A percentile compares a stretch with the other conserved stretches of the same genome.
These are phyloP conservation scores for Solanum gracilifrons DNA, from an alignment of 257 asterid genomes.

Conservation along the genomic window DNA sequence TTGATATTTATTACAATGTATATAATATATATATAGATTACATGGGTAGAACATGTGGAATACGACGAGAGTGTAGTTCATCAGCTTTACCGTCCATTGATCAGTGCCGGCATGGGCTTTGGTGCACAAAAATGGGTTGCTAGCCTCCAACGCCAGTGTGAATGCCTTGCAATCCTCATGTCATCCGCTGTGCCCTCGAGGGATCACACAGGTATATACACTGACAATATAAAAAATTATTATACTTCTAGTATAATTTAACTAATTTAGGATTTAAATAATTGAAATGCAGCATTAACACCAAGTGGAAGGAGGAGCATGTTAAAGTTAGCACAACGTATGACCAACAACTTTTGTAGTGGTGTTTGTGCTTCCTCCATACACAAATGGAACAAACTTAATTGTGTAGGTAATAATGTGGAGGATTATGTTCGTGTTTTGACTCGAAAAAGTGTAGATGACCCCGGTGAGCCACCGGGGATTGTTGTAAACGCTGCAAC, in stretches of 20 bases:
- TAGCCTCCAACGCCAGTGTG: conserved; percentile 78
- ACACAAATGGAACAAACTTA: conserved; percentile 73
- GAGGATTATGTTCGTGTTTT: conserved; percentile 71
- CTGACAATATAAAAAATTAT: background rate
- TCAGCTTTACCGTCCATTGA: conserved; percentile 52
- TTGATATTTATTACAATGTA: background rate
- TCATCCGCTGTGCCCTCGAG: conserved; percentile 32
- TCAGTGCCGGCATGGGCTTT: conserved; percentile 73
- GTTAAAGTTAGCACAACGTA: conserved; percentile 86
- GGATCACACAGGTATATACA: conserved; percentile 40
- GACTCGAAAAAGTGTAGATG: conserved; percentile 74
- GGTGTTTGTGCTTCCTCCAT: conserved; percentile 85
- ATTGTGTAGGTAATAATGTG: conserved; percentile 38
- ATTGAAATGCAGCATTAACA: conserved; percentile 37
- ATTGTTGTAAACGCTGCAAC: conserved; percentile 83
- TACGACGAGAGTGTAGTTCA: conserved; percentile 62
- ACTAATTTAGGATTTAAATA: background rate
- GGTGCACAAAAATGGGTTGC: conserved; percentile 83
- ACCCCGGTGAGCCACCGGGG: conserved; percentile 91
- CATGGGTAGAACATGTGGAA: conserved; percentile 85
- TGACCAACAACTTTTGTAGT: conserved; percentile 79
- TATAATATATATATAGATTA: conserved; percentile 31
- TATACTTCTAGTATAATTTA: background rate
- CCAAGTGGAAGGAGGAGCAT: conserved; percentile 76
- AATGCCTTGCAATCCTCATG: conserved; percentile 84